Conservation (phyloP, 495 filamentous ascomycete species). For the Penicillium ucsense region DNA sequence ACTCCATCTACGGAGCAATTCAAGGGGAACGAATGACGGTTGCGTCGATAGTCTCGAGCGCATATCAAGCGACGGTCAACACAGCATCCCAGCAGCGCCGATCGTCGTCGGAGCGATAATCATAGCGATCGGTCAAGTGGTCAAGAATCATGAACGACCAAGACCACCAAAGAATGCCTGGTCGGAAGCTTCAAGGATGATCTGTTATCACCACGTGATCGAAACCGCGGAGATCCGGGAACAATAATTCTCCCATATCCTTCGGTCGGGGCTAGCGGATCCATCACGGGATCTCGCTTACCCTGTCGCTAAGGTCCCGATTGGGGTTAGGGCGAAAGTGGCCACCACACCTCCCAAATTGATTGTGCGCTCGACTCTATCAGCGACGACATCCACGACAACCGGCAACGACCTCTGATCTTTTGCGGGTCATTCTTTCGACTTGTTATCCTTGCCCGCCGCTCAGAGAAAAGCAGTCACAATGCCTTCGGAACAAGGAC, state of each 20-base stretch:
- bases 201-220: not conserved
- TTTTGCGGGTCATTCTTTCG: slow-evolving; percentile 42
- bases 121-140: slow-evolving; percentile 1
- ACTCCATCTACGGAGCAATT: too few species aligned
- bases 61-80: too few species aligned
- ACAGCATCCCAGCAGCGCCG: too few species aligned
- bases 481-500: slow-evolving; percentile 76
- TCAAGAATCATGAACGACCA: not conserved
- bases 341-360: slow-evolving; percentile 37
- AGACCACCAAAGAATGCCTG: too few species aligned
- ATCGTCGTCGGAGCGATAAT: not conserved
- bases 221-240: not conserved
- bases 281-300: slow-evolving; percentile 34
- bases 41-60: too few species aligned
- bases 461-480: slow-evolving; percentile 46
- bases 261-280: slow-evolving; percentile 9
- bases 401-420: slow-evolving; percentile 38
- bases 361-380: slow-evolving; percentile 35
- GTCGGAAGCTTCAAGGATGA: too few species aligned
- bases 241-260: slow-evolving; percentile 12
- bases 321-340: slow-evolving; percentile 32
- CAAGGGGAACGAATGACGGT: too few species aligned
- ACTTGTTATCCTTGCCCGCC: slow-evolving; percentile 40
- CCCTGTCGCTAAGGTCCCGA: slow-evolving; percentile 34
- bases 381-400: slow-evolving; percentile 44